Percentiles rank a stretch among this genome's conserved stretches.
phyloP scores from a whole-genome alignment of 352 stramenopile species.

The Phytophthora citrophthora region DNA sequence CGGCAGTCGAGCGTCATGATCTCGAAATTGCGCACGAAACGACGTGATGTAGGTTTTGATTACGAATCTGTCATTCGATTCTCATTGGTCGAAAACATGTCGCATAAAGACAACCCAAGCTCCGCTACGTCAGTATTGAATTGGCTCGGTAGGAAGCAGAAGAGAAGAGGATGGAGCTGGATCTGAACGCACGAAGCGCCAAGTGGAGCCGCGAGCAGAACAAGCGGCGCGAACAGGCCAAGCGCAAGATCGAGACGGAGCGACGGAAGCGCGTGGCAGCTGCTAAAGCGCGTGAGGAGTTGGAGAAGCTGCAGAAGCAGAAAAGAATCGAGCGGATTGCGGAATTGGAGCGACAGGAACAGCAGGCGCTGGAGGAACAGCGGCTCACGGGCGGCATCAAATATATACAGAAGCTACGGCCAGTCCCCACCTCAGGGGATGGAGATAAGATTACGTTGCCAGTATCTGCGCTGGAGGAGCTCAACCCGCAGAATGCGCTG shows the following conservation, averaged over 20 bases:
- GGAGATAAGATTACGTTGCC: conserved; percentile 84
- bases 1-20: conserved; percentile 7
- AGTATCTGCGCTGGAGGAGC: conserved; percentile 71
- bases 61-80: conserved; percentile 6
- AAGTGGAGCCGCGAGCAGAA: conserved; percentile 77
- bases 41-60: conserved; percentile 11
- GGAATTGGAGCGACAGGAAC: conserved; percentile 57
- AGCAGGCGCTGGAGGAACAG: conserved; percentile 67
- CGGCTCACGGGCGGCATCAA: conserved; percentile 75
- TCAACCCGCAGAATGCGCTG: conserved; percentile 81
- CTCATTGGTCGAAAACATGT: conserved; percentile 13
- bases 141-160: neutral
- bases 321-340: conserved; percentile 61
- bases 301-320: conserved; percentile 53
- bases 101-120: neutral
- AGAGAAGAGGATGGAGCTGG: conserved; percentile 59
- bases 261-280: conserved; percentile 53
- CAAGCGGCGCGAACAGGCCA: conserved; percentile 64
- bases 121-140: conserved; percentile 12
- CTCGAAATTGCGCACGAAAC: conserved; percentile 20
- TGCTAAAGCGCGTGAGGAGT: conserved; percentile 43
- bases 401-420: conserved; percentile 56
- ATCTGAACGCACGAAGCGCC: conserved; percentile 67
- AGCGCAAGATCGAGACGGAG: conserved; percentile 61
- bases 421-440: conserved; percentile 54